Conservation (phyloP, 441 rosid genomes). For the Heliophila coronopifolia region DNA sequence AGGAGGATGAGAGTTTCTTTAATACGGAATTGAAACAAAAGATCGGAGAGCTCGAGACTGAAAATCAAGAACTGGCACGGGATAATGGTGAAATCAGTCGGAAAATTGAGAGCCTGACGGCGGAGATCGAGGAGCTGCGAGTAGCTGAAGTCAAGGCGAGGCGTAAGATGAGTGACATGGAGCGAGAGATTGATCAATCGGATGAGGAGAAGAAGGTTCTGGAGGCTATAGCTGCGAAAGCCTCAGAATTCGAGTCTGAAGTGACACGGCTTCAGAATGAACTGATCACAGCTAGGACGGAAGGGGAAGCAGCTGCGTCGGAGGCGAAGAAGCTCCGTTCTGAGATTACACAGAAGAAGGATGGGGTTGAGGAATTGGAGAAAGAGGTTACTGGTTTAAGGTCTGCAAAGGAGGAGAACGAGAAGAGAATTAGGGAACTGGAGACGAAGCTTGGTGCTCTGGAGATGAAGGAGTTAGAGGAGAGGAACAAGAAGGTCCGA, state of each 20-base stretch:
- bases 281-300: slow-evolving; percentile 43
- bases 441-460: slow-evolving; percentile 51
- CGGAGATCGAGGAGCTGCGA: slow-evolving; percentile 40
- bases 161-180: slow-evolving; percentile 39
- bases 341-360: slow-evolving; percentile 36
- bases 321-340: slow-evolving; percentile 38
- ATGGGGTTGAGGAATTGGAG: slow-evolving; percentile 35
- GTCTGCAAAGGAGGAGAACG: slow-evolving; percentile 43
- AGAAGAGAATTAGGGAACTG: slow-evolving; percentile 49
- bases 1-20: slow-evolving; percentile 34
- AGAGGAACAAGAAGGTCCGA: slow-evolving; percentile 48
- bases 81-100: slow-evolving; percentile 37
- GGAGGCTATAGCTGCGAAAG: slow-evolving; percentile 47
- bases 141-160: slow-evolving; percentile 30
- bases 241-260: slow-evolving; percentile 58
- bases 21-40: slow-evolving; percentile 35
- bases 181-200: slow-evolving; percentile 39
- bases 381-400: slow-evolving; percentile 40
- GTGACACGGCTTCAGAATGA: slow-evolving; percentile 64
- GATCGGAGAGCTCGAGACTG: slow-evolving; percentile 47
- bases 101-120: slow-evolving; percentile 28
- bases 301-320: slow-evolving; percentile 38
- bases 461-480: slow-evolving; percentile 51
- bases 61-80: slow-evolving; percentile 34
- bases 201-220: slow-evolving; percentile 44